These are phyloP conservation scores for Thalassiosira hispida DNA, from an alignment of 352 stramenopile species.

Conservation along the genomic window DNA sequence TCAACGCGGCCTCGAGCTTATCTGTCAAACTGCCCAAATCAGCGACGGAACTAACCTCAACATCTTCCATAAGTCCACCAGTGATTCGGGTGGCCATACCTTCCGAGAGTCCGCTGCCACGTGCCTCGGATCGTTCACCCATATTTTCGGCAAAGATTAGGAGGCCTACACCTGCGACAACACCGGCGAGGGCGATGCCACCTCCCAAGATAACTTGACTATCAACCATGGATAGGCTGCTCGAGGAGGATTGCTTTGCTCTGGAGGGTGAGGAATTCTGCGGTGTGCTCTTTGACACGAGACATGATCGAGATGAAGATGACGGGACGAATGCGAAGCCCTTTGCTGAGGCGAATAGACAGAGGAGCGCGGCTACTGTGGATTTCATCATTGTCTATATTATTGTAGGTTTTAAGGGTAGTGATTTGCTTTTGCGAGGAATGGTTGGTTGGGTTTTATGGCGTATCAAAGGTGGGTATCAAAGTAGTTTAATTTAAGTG, in stretches of 20 bases:
- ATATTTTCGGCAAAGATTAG: constrained; percentile 81
- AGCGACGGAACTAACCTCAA: constrained; percentile 78
- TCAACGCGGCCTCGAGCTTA: constrained; percentile 80
- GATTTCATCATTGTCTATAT: constrained; percentile 20
- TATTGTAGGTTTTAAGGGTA: not conserved
- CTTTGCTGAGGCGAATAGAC: constrained; percentile 4
- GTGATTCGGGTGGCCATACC: constrained; percentile 75
- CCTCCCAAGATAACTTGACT: constrained; percentile 64
- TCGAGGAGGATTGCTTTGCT: constrained; percentile 20
- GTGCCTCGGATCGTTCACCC: constrained; percentile 76
- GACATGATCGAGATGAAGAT: not conserved
- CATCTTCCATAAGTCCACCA: constrained; percentile 84
- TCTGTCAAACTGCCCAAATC: constrained; percentile 81
- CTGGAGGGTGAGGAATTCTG: not conserved
- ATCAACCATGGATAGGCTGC: constrained; percentile 49
- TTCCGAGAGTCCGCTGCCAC: constrained; percentile 73
- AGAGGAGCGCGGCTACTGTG: constrained; percentile 14
- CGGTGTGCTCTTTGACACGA: constrained; percentile 4
- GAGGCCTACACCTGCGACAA: constrained; percentile 73
- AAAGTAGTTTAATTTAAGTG: too few species aligned
- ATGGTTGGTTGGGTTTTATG: not conserved
- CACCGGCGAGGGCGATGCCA: constrained; percentile 69
- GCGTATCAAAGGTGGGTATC: too few species aligned
- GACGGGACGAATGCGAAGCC: constrained; percentile 42
- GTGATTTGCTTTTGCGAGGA: not conserved